Evolutionary conservation across 1,284 basidiomycete species (phyloP), one percentile per base, ranked within the genome.

Genomic region (Ustilago tritici): DNA sequence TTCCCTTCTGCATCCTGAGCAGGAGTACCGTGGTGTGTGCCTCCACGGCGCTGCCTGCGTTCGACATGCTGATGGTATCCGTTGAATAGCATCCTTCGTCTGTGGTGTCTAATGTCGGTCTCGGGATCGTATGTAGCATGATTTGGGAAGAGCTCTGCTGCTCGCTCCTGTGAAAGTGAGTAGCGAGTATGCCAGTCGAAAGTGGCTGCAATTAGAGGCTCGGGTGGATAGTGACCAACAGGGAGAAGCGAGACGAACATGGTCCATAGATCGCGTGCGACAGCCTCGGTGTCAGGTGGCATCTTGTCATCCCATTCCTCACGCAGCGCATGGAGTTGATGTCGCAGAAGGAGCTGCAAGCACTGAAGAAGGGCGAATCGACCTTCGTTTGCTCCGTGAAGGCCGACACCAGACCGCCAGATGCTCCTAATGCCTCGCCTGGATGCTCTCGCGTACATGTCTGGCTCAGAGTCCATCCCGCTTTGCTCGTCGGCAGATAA

Each of bases 261-360:
- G 14, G 82, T 65, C 82, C 82, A 83, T 0, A 82, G 68, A 28
- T 83, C 82, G 17, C 80, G 74, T n/a, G 80, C 79, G 2, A 81
- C 61, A 4, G 75, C 68, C 64, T 83, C 82, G 17, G 79, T 66
- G 40, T 77, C 71, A 28, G 46, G 57, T 0, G 82, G 82, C 31
- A 83, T 49, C 31, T 57, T 70, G 34, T 72, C 65, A 2, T 61
- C 64, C 70, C 78, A 79, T 1, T 70, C 36, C 6, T 70, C 53
- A 3, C 62, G 54, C 14, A 84, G 70, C 11, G 67, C 69, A 12
- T 75, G 56, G 28, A 84, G 67, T 61, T 84, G 82, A 23, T 78
- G 66, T 0, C 82, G 72, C 6, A 84, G 60, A 43, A 82, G 56
- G 57, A 82, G 73, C 60, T 84, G 82, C 36, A 81, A 58, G 34